Conservation (phyloP, 2,329 filamentous ascomycete species). For the Metarhizium sp. region DNA sequence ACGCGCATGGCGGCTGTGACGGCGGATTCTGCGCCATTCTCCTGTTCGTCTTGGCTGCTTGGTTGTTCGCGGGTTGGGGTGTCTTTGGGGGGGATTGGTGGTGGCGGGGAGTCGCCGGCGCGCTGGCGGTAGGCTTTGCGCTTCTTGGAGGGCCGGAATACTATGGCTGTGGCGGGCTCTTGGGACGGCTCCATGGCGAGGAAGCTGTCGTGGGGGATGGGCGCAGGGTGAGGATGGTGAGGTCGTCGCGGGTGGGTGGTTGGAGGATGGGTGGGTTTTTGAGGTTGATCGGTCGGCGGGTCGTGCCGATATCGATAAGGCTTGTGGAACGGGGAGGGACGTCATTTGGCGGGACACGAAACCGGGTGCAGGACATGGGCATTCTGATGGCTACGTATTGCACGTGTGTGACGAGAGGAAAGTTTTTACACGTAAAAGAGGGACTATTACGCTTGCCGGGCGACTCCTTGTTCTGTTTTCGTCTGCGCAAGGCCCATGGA, state of each 20-base stretch:
- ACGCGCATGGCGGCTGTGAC: constrained; percentile 41
- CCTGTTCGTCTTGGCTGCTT: background rate
- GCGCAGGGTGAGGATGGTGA: background rate
- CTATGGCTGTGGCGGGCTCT: constrained; percentile 16
- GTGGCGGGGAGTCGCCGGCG: constrained; percentile 15
- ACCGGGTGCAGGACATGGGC: no score
- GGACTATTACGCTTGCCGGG: no score
- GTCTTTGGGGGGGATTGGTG: background rate
- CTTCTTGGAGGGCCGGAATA: constrained; percentile 51
- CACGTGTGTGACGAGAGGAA: no score
- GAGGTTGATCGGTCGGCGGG: background rate
- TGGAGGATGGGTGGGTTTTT: background rate
- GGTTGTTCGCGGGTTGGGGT: no score
- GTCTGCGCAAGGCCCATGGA: no score
- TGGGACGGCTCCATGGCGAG: background rate
- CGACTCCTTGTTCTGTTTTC: no score
- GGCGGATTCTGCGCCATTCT: constrained; percentile 20
- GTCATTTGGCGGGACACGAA: no score
- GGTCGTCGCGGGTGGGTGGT: background rate
- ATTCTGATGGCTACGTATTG: no score
- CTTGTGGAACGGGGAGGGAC: background rate
- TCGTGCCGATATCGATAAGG: background rate
- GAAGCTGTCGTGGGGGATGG: background rate
- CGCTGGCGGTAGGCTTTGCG: constrained; percentile 50
- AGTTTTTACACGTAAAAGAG: no score